These are phyloP conservation scores for Penicillium salamii DNA, from an alignment of 495 filamentous ascomycete species.

Conservation along the genomic window DNA sequence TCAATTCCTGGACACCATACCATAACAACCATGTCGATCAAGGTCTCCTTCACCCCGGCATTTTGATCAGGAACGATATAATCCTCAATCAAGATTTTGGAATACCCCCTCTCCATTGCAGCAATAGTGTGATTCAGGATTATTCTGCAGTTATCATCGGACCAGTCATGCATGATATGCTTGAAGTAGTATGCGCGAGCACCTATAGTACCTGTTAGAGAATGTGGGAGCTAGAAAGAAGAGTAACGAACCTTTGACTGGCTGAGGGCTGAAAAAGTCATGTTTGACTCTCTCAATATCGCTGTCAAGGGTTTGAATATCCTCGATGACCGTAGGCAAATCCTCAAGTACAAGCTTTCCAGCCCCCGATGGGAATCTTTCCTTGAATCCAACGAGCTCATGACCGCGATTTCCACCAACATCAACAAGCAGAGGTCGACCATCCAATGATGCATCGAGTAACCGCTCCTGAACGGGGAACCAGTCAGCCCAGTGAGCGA, in stretches of 20 bases:
- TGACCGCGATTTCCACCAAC: conserved; percentile 49
- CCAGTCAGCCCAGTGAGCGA: conserved; percentile 27
- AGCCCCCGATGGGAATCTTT: conserved; percentile 14
- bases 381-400: conserved; percentile 36
- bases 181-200: conserved; percentile 47
- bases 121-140: conserved; percentile 35
- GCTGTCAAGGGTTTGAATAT: conserved; percentile 16
- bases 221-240: too few species aligned
- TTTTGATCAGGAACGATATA: conserved; percentile 31
- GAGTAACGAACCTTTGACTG: conserved; percentile 39
- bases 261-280: conserved; percentile 49
- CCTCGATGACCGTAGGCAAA: conserved; percentile 33
- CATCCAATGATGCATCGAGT: conserved; percentile 13
- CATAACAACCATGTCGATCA: conserved; percentile 43
- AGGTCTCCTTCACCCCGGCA: conserved; percentile 4
- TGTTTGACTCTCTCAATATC: conserved; percentile 29
- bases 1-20: conserved; percentile 34
- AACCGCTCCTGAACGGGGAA: conserved; percentile 30
- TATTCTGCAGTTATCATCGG: conserved; percentile 34
- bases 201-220: conserved; percentile 27
- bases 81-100: conserved; percentile 39
- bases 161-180: conserved; percentile 48
- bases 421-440: conserved; percentile 47
- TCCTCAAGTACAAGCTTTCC: conserved; percentile 47
- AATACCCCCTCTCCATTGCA: conserved; percentile 41